Conservation (phyloP, 179 eudicot genomes). For the Camellia oleifera region DNA sequence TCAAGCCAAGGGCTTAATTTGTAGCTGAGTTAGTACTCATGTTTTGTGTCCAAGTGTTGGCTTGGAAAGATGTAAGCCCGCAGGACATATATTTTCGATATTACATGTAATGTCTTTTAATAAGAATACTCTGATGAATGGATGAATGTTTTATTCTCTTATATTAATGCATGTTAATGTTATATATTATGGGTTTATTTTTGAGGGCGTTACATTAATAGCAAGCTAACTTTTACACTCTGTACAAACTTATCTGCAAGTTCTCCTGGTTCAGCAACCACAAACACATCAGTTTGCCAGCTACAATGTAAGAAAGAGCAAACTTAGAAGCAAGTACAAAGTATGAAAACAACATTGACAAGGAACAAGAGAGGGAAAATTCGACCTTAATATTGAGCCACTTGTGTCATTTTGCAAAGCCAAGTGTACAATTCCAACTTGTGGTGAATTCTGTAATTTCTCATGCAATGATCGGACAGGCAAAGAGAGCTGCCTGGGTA, state of each 20-base stretch:
- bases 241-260: constrained; percentile 93
- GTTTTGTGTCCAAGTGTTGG: too few relatives aligned
- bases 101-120: too few relatives aligned
- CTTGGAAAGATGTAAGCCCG: too few relatives aligned
- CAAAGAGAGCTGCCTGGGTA: constrained; percentile 62
- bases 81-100: too few relatives aligned
- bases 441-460: constrained; percentile 78
- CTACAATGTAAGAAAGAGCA: constrained; percentile 34
- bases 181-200: constrained; percentile 37
- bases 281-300: constrained; percentile 99
- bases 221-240: constrained; percentile 83
- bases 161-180: too few relatives aligned
- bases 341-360: not conserved
- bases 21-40: too few relatives aligned
- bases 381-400: constrained; percentile 85
- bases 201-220: constrained; percentile 41
- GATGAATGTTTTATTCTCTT: too few relatives aligned
- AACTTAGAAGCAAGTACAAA: not conserved
- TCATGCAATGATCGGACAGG: constrained; percentile 69
- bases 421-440: constrained; percentile 87
- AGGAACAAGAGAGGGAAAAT: constrained; percentile 16
- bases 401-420: constrained; percentile 87
- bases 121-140: too few relatives aligned
- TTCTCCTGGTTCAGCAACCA: constrained; percentile 99
- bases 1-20: too few relatives aligned